Evolutionary conservation across 495 filamentous ascomycete species (phyloP).

Genomic region (Schizothecium vesticola): DNA sequence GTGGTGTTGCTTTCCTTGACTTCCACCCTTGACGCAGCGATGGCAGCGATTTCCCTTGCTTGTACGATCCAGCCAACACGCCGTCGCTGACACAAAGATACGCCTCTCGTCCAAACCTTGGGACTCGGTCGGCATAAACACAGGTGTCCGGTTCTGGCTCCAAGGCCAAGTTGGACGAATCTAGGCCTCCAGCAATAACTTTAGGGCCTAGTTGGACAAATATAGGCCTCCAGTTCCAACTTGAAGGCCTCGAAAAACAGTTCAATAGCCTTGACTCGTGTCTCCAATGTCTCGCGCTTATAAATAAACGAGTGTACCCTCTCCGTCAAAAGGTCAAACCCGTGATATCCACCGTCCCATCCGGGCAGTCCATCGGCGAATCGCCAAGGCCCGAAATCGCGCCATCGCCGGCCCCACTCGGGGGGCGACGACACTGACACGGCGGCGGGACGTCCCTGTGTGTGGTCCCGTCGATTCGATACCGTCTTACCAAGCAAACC

Average conservation of each 20-base stretch:
- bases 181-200: background rate
- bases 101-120: background rate
- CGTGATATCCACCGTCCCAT: background rate
- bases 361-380: background rate
- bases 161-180: no score
- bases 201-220: background rate
- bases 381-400: background rate
- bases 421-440: background rate
- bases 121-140: background rate
- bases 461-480: no score
- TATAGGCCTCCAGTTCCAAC: background rate
- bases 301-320: background rate
- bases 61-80: no score
- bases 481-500: background rate
- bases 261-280: background rate
- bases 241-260: background rate
- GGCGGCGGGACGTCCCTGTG: background rate
- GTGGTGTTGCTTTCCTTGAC: background rate
- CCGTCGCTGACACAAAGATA: no score
- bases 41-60: no score
- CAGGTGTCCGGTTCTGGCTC: background rate
- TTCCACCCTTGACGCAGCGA: no score
- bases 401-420: background rate
- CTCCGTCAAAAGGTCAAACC: background rate
- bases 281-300: background rate